These are phyloP conservation scores for Thuja plicata DNA, from an alignment of 83 land plant species.

Conservation along the genomic window DNA sequence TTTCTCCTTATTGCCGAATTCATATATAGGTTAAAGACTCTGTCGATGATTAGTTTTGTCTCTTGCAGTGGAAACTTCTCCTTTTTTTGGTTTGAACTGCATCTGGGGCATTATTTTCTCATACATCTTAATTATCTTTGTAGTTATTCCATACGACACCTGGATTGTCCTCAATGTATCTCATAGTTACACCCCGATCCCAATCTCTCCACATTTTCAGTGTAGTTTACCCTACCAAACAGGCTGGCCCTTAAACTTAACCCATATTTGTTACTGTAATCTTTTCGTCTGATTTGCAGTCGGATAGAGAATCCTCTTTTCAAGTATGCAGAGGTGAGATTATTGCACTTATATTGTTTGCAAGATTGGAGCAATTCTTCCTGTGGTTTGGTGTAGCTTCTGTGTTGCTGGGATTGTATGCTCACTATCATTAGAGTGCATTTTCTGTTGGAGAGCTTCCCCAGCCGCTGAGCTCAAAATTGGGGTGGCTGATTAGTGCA, in stretches of 20 bases:
- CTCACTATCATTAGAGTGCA: not conserved
- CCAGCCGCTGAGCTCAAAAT: not conserved
- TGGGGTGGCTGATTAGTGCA: not conserved
- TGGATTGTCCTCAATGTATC: no score
- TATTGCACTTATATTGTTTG: not conserved
- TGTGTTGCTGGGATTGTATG: not conserved
- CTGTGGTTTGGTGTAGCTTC: not conserved
- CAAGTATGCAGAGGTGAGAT: not conserved
- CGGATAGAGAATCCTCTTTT: not conserved
- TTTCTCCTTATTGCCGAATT: not conserved
- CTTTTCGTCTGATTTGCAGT: not conserved
- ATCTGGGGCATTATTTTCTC: not conserved
- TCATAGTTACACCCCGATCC: not conserved
- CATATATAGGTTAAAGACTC: not conserved
- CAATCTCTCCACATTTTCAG: not conserved
- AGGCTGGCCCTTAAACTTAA: not conserved
- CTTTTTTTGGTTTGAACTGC: not conserved
- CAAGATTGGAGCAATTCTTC: not conserved
- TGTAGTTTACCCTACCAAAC: not conserved
- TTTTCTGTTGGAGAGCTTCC: not conserved
- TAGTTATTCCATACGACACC: no score
- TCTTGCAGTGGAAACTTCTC: not conserved
- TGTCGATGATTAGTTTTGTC: not conserved
- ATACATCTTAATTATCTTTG: not conserved
- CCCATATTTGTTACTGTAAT: not conserved